Conservation (phyloP, 2,329 filamentous ascomycete species). For the Fusarium cyanostomum region DNA sequence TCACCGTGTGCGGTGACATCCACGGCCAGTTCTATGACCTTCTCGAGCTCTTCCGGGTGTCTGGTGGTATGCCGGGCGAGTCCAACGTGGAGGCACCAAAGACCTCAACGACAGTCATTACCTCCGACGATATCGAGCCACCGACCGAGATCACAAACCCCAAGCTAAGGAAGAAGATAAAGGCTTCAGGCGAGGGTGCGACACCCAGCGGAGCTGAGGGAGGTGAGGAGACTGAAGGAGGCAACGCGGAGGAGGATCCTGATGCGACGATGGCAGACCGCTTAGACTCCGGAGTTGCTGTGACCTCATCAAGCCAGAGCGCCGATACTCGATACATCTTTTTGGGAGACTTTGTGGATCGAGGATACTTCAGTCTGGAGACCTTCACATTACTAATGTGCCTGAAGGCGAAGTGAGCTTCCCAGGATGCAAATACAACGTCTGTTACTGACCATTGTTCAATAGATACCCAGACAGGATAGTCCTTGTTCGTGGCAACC, state of each 20-base stretch:
- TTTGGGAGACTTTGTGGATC: conserved; percentile 93
- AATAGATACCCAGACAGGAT: conserved; percentile 91
- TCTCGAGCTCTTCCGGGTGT: conserved; percentile 94
- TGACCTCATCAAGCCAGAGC: conserved; percentile 54
- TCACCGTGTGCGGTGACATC: conserved; percentile 97
- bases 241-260: conserved; percentile 48
- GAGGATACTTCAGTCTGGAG: conserved; percentile 96
- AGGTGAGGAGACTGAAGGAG: conserved; percentile 57
- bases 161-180: conserved; percentile 86
- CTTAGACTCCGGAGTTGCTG: conserved; percentile 49
- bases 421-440: neutral
- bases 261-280: conserved; percentile 44
- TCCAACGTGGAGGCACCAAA: conserved; percentile 73
- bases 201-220: conserved; percentile 63
- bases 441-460: conserved; percentile 33
- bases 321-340: conserved; percentile 68
- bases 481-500: conserved; percentile 95
- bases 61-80: conserved; percentile 95
- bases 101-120: conserved; percentile 79
- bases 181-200: conserved; percentile 50
- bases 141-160: conserved; percentile 89
- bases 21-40: conserved; percentile 99
- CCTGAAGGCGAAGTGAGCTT: conserved; percentile 75
- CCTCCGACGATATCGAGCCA: conserved; percentile 90
- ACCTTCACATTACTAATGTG: conserved; percentile 98